phyloP scores from a whole-genome alignment of 2,329 filamentous ascomycete species.

The Fusarium nanum region DNA sequence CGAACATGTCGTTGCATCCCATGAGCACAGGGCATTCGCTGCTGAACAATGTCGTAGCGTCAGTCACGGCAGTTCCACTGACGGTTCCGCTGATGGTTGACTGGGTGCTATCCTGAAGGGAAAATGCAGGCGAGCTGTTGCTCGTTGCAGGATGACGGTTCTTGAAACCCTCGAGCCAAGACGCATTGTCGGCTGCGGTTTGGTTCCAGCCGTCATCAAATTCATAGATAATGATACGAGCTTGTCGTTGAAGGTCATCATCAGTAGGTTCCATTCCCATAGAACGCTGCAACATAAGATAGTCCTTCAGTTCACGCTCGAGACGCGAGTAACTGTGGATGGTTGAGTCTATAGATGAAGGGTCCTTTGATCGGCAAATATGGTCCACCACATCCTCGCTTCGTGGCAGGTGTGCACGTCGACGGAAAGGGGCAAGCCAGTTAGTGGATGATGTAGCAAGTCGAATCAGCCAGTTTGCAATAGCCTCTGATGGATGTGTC shows the following conservation, averaged over 20 bases:
- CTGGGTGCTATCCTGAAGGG: conserved; percentile 34
- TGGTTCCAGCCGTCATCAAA: conserved; percentile 73
- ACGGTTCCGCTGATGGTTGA: conserved; percentile 13
- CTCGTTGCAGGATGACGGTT: conserved; percentile 54
- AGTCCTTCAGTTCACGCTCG: conserved; percentile 67
- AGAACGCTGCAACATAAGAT: conserved; percentile 58
- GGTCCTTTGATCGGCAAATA: conserved; percentile 63
- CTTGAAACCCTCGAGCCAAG: conserved; percentile 66
- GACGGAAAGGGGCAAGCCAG: conserved; percentile 69
- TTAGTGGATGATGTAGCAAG: conserved; percentile 60
- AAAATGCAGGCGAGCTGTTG: conserved; percentile 44
- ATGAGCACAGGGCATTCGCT: conserved; percentile 25
- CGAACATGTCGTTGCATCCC: conserved; percentile 11
- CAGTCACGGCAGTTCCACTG: conserved; percentile 30
- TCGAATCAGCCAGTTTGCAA: conserved; percentile 68
- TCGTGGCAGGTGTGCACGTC: conserved; percentile 67
- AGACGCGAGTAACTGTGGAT: conserved; percentile 69
- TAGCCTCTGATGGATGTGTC: conserved; percentile 59
- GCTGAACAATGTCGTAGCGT: conserved; percentile 27
- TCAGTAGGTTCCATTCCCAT: conserved; percentile 63
- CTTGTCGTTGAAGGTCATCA: conserved; percentile 66
- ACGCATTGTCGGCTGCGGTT: conserved; percentile 67
- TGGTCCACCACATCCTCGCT: conserved; percentile 65
- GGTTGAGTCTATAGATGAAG: conserved; percentile 67
- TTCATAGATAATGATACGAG: conserved; percentile 71